Evolutionary conservation across 2,329 filamentous ascomycete genomes (phyloP).

Genomic region (Penicillium sp.): DNA sequence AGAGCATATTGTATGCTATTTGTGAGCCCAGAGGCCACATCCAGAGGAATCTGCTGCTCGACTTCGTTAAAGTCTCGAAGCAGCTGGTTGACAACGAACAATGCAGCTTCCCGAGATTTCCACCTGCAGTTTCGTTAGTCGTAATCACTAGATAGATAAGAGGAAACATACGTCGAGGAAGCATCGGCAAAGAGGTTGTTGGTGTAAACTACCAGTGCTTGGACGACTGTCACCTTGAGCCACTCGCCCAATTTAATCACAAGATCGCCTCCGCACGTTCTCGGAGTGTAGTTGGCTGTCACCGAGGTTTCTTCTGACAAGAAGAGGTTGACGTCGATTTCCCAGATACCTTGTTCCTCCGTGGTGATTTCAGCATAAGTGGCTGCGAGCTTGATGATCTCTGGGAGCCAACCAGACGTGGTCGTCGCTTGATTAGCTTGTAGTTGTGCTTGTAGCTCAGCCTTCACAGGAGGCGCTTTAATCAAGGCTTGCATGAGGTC

Average conservation of each 20-base stretch:
- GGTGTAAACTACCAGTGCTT: slow-evolving; percentile 74
- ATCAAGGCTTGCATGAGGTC: slow-evolving; percentile 93
- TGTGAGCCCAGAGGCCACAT: slow-evolving; percentile 69
- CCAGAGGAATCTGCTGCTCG: slow-evolving; percentile 64
- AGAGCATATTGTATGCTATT: slow-evolving; percentile 77
- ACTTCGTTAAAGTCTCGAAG: slow-evolving; percentile 79
- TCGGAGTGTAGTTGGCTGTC: slow-evolving; percentile 91
- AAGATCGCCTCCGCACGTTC: slow-evolving; percentile 87
- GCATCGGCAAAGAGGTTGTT: slow-evolving; percentile 63
- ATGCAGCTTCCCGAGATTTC: slow-evolving; percentile 71
- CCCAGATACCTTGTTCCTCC: slow-evolving; percentile 93
- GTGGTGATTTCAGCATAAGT: slow-evolving; percentile 84
- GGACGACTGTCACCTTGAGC: slow-evolving; percentile 70
- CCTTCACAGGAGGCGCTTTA: slow-evolving; percentile 79
- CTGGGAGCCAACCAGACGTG: slow-evolving; percentile 74
- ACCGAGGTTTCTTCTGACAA: slow-evolving; percentile 92
- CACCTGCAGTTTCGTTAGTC: slow-evolving; percentile 39
- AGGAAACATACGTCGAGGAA: slow-evolving; percentile 30
- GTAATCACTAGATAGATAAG: not conserved
- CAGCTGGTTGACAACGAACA: slow-evolving; percentile 82
- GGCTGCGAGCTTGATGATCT: slow-evolving; percentile 80
- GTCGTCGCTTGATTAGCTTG: slow-evolving; percentile 56
- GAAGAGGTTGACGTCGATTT: slow-evolving; percentile 93
- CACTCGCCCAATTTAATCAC: slow-evolving; percentile 91
- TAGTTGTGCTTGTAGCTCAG: slow-evolving; percentile 80